Conservation (phyloP, 1,139 yeast genomes). For the Ogataea hybrid region DNA sequence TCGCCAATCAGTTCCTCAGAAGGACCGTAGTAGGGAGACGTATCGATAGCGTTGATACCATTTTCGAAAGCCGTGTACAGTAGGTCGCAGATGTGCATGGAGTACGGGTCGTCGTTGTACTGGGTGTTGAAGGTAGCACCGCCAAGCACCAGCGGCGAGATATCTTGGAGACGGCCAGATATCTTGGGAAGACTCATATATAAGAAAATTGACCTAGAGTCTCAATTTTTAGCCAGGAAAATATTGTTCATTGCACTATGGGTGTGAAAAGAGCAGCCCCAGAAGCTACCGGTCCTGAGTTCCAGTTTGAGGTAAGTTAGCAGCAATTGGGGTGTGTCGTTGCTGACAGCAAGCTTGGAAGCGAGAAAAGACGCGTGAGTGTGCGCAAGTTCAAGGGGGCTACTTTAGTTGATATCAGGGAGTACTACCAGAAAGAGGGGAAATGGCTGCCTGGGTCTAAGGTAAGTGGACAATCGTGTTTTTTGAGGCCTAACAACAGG, state of each 20-base stretch:
- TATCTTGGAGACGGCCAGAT: constrained; percentile 26
- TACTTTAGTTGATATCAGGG: constrained; percentile 75
- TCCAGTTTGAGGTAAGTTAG: constrained; percentile 17
- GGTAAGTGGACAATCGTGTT: constrained; percentile 23
- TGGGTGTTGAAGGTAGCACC: constrained; percentile 85
- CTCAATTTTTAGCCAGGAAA: too few relatives aligned
- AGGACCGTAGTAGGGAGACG: constrained; percentile 92
- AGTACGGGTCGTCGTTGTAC: constrained; percentile 64
- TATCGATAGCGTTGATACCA: constrained; percentile 80
- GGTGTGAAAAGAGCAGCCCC: constrained; percentile 3
- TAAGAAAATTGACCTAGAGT: background rate
- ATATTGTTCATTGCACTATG: constrained; percentile 1
- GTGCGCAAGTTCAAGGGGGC: constrained; percentile 67
- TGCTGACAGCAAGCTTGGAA: constrained; percentile 44
- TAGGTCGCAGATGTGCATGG: constrained; percentile 56
- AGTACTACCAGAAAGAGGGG: constrained; percentile 64
- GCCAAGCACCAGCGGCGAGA: constrained; percentile 71
- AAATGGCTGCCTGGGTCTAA: constrained; percentile 77
- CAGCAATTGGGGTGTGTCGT: background rate
- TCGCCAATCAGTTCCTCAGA: constrained; percentile 74
- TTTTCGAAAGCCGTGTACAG: constrained; percentile 56
- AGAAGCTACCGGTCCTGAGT: constrained; percentile 5
- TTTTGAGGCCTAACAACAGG: constrained; percentile 34
- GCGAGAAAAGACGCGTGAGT: constrained; percentile 61
- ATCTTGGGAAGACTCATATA: constrained; percentile 24